Percentiles rank a stretch among this genome's conserved stretches.
Conservation (phyloP, 768 basidiomycete genomes). For the Auricularia cornea region DNA sequence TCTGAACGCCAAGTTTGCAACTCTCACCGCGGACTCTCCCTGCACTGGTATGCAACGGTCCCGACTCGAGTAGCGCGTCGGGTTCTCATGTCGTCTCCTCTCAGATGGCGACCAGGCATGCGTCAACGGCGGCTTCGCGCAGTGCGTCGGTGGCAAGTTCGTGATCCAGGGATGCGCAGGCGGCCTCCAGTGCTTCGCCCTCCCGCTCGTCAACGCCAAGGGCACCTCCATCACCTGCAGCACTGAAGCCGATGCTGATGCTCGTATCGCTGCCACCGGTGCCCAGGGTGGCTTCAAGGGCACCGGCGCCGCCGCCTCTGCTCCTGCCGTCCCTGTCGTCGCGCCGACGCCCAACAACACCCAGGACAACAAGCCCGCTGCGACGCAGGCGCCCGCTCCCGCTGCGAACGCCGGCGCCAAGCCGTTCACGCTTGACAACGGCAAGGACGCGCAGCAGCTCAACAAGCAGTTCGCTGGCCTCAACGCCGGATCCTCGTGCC, state of each 20-base stretch:
- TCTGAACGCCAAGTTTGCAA: slow-evolving; percentile 28
- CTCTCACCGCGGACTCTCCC: slow-evolving; percentile 22
- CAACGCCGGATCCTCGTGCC: slow-evolving; percentile 23
- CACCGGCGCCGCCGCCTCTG: neutral
- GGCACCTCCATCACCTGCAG: slow-evolving; percentile 44
- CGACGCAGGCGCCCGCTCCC: neutral
- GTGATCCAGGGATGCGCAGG: slow-evolving; percentile 29
- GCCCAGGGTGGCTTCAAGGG: slow-evolving; percentile 37
- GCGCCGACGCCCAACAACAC: neutral
- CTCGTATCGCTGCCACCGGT: slow-evolving; percentile 39
- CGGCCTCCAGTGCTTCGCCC: slow-evolving; percentile 28
- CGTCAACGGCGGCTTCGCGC: slow-evolving; percentile 38
- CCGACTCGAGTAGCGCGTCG: slow-evolving; percentile 2
- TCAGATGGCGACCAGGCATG: slow-evolving; percentile 38
- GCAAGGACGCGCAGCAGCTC: slow-evolving; percentile 40
- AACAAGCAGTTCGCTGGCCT: slow-evolving; percentile 19
- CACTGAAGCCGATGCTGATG: slow-evolving; percentile 37
- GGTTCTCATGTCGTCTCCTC: neutral
- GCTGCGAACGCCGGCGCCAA: neutral
- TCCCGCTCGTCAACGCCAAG: slow-evolving; percentile 32
- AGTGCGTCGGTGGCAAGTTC: slow-evolving; percentile 45
- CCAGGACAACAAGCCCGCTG: neutral
- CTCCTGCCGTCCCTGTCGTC: neutral
- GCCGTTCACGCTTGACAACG: slow-evolving; percentile 36
- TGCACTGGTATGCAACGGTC: slow-evolving; percentile 17